Conservation (phyloP, 805 yeast genomes). For the Myxozyma udenii region DNA sequence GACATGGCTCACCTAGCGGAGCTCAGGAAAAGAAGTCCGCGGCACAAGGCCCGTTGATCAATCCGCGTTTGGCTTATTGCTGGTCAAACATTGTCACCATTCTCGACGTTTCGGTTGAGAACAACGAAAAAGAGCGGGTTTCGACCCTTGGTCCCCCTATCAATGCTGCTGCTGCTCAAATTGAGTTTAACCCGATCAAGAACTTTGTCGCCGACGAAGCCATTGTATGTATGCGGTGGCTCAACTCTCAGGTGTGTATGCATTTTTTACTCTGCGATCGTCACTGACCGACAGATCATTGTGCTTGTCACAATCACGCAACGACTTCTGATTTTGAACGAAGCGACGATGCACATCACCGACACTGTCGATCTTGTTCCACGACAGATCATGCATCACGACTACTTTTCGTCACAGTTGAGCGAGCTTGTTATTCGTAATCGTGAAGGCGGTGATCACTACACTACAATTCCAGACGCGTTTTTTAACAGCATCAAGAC, state of each 20-base stretch:
- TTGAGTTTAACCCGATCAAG: constrained; percentile 44
- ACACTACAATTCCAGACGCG: constrained; percentile 38
- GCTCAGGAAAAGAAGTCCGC: neutral
- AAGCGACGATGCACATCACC: constrained; percentile 41
- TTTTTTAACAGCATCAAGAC: constrained; percentile 40
- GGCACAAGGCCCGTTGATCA: constrained; percentile 23
- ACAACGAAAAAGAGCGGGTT: constrained; percentile 34
- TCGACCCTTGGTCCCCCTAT: constrained; percentile 31
- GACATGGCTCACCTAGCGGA: neutral
- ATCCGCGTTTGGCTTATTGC: constrained; percentile 59
- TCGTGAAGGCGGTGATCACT: constrained; percentile 30
- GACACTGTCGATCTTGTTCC: constrained; percentile 42
- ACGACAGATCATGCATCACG: constrained; percentile 42
- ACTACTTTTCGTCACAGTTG: constrained; percentile 35
- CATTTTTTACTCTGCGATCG: neutral
- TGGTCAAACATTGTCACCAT: constrained; percentile 64
- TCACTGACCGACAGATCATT: constrained; percentile 37
- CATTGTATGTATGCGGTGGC: constrained; percentile 59
- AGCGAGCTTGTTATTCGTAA: constrained; percentile 25
- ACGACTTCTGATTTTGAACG: constrained; percentile 45
- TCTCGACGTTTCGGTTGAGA: constrained; percentile 44
- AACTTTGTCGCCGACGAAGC: constrained; percentile 49
- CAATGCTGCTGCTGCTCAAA: constrained; percentile 5
- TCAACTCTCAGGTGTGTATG: constrained; percentile 38
- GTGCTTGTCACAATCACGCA: constrained; percentile 47